Evolutionary conservation across 768 basidiomycete species (phyloP), one percentile per base, ranked within the genome.

Genomic region (Thelephora aurantiotincta): DNA sequence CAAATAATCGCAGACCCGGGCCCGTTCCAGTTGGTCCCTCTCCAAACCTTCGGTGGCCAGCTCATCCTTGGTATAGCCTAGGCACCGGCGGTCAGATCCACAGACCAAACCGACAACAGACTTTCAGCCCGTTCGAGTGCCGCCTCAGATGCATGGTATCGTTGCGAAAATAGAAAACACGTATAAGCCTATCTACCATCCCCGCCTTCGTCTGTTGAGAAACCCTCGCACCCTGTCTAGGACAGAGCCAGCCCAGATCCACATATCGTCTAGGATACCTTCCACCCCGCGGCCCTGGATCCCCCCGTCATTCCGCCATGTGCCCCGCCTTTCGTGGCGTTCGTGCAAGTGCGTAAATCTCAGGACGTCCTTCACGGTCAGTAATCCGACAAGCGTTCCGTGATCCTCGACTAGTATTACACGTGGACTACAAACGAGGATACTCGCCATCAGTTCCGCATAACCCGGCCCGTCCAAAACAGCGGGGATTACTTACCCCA

Each of bases 281-380:
- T 41, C 38, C 22, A 41, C 18, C 9, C 9, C 26, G 26, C 9
- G 26, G 14, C 38, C 38, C 16, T 41, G 4, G 22, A n/a, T 22
- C 11, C 38, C 9, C 38, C 22, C 38, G 18, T 14, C 38, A 14
- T 41, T 22, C 38, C 38, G 14, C 38, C 38, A 7, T 11, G 38
- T 14, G 12, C 38, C 38, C 22, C 38, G 16, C 11, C 22, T 16
- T 14, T 41, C 38, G 16, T 5, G 16, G 7, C 38, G 16, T 14
- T 41, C 18, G 16, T 41, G 38, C 14, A 41, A 22, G 38, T 18
- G 65, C 49, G 86, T 94, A 58, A 93, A 90, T 46, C 82, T 82
- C 13, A 99, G 66, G 3, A 97, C 90, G 57, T 99, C 96, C 60
- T 99, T 99, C 43, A 98, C 88, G 0, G 93, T 97, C 33, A 97